These are phyloP conservation scores for Polyplosphaeria fusca DNA, from an alignment of 495 filamentous ascomycete genomes.

Conservation along the genomic window DNA sequence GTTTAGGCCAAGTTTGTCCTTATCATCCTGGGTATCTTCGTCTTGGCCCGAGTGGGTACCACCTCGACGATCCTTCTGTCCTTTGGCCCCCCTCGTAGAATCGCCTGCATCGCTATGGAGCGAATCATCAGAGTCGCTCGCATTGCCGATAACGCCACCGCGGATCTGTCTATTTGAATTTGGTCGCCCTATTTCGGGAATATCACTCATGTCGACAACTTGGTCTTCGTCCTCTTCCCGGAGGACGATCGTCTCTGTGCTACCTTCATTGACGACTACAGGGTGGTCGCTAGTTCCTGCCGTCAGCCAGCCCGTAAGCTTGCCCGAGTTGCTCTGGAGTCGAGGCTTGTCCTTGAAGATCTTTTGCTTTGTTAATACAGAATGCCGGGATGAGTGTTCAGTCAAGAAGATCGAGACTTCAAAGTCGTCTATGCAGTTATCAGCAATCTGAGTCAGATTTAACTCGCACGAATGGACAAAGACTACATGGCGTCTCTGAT, in stretches of 20 bases:
- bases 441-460: constrained; percentile 26
- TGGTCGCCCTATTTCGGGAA: constrained; percentile 31
- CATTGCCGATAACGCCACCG: constrained; percentile 18
- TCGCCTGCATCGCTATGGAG: constrained; percentile 15
- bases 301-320: constrained; percentile 54
- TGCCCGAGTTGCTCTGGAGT: constrained; percentile 56
- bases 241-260: constrained; percentile 46
- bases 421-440: constrained; percentile 69
- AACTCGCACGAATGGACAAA: background rate
- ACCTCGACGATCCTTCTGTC: constrained; percentile 31
- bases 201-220: constrained; percentile 30
- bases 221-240: constrained; percentile 41
- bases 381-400: constrained; percentile 81
- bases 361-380: constrained; percentile 81
- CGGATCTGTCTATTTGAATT: constrained; percentile 12
- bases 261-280: constrained; percentile 34
- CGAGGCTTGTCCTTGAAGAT: constrained; percentile 55
- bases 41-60: constrained; percentile 8
- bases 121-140: constrained; percentile 16
- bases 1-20: constrained; percentile 80
- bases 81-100: constrained; percentile 45
- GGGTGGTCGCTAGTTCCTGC: constrained; percentile 44
- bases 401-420: constrained; percentile 92
- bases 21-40: constrained; percentile 58
- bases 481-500: background rate